Conservation (phyloP, 2,329 filamentous ascomycete species). For the Dothistroma septosporum region DNA sequence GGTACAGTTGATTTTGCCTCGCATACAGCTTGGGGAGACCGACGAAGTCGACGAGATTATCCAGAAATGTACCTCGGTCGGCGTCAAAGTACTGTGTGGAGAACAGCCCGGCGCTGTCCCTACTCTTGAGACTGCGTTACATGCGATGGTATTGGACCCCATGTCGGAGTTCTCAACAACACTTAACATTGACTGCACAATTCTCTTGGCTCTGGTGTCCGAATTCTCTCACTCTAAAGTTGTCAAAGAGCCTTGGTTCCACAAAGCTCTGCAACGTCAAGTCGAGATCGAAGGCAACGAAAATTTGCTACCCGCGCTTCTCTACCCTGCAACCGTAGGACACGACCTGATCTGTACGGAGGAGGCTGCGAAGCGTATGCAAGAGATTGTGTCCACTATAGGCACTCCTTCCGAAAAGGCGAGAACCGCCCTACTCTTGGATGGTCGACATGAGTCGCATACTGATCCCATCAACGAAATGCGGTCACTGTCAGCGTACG, state of each 20-base stretch:
- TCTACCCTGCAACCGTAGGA: slow-evolving; percentile 59
- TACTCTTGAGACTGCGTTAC: slow-evolving; percentile 26
- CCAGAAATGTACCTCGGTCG: slow-evolving; percentile 51
- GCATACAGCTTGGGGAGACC: slow-evolving; percentile 49
- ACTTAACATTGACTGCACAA: slow-evolving; percentile 63
- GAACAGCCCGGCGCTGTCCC: slow-evolving; percentile 23
- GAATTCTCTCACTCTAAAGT: slow-evolving; percentile 63
- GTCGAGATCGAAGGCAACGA: slow-evolving; percentile 61
- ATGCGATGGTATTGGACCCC: slow-evolving; percentile 38
- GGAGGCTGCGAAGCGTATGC: slow-evolving; percentile 62
- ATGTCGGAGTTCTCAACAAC: slow-evolving; percentile 38
- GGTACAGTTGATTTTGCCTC: slow-evolving; percentile 59
- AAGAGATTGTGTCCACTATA: slow-evolving; percentile 61
- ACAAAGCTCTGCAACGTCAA: slow-evolving; percentile 59
- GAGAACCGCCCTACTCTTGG: slow-evolving; percentile 58
- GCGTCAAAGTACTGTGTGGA: slow-evolving; percentile 37
- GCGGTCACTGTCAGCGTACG: slow-evolving; percentile 50
- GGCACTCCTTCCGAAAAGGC: slow-evolving; percentile 58
- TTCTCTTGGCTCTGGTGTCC: slow-evolving; percentile 67
- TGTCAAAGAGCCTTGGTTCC: slow-evolving; percentile 50
- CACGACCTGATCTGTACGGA: slow-evolving; percentile 61
- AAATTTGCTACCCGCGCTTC: slow-evolving; percentile 55
- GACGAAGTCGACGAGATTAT: slow-evolving; percentile 56
- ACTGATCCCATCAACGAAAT: slow-evolving; percentile 31
- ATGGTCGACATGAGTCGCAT: slow-evolving; percentile 36